Evolutionary conservation across 2,329 filamentous ascomycete species (phyloP).

Genomic region (Fusarium phyllophilum): DNA sequence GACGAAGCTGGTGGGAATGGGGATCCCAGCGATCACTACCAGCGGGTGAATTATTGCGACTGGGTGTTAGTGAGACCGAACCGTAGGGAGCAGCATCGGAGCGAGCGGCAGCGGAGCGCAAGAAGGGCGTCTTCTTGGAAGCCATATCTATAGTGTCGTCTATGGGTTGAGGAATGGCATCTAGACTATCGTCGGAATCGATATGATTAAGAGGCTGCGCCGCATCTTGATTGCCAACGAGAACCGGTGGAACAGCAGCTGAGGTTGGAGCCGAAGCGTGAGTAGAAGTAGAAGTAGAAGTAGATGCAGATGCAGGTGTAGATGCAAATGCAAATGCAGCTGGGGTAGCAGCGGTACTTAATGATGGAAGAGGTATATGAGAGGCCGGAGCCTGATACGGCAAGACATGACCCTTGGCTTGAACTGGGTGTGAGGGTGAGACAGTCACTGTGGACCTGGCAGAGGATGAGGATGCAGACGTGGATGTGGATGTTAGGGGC

Average conservation of each 20-base stretch:
- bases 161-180: conserved; percentile 39
- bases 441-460: conserved; percentile 43
- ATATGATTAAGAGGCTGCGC: conserved; percentile 17
- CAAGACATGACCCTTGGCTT: conserved; percentile 42
- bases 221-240: conserved; percentile 15
- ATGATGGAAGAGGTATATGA: conserved; percentile 37
- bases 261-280: not conserved
- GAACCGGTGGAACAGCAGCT: not conserved
- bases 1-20: conserved; percentile 48
- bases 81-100: conserved; percentile 51
- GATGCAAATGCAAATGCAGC: conserved; percentile 19
- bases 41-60: conserved; percentile 50
- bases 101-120: conserved; percentile 45
- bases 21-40: conserved; percentile 48
- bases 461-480: conserved; percentile 39
- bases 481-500: conserved; percentile 44
- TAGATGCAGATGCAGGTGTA: conserved; percentile 17
- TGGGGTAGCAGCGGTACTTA: conserved; percentile 36
- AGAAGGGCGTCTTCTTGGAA: conserved; percentile 51
- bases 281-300: conserved; percentile 3
- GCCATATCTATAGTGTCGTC: conserved; percentile 46
- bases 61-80: conserved; percentile 51
- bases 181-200: conserved; percentile 26
- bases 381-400: conserved; percentile 38
- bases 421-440: conserved; percentile 38